A percentile compares a stretch with the other conserved stretches of the same genome.
Evolutionary conservation across 306 rosid species (phyloP).

Genomic region (Ziziphus jujuba): DNA sequence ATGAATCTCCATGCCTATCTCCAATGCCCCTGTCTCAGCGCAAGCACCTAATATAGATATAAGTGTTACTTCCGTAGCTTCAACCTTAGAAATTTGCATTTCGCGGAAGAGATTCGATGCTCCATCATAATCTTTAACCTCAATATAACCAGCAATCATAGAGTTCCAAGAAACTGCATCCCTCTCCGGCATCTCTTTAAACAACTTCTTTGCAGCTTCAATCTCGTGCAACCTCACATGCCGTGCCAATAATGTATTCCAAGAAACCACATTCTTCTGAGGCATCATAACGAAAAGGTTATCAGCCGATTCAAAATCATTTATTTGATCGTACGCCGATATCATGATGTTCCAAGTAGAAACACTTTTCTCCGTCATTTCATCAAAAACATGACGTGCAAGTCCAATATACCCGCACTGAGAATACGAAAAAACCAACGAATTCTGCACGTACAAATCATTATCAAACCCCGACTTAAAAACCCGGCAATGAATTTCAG

Average conservation of each 20-base stretch:
- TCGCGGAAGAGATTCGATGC: constrained; percentile 48
- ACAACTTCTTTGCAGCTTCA: constrained; percentile 55
- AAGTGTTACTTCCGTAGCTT: constrained; percentile 53
- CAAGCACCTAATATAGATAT: constrained; percentile 58
- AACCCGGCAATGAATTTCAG: constrained; percentile 54
- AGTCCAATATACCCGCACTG: constrained; percentile 38
- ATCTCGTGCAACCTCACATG: constrained; percentile 34
- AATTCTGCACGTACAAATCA: constrained; percentile 43
- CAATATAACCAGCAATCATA: constrained; percentile 56
- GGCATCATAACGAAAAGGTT: constrained; percentile 53
- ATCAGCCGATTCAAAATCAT: constrained; percentile 49
- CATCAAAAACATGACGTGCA: constrained; percentile 55
- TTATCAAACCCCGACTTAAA: constrained; percentile 47
- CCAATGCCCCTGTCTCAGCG: constrained; percentile 54
- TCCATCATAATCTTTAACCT: constrained; percentile 40
- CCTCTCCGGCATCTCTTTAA: constrained; percentile 50
- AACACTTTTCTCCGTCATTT: constrained; percentile 45
- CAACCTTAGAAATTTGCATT: constrained; percentile 44
- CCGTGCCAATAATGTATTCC: constrained; percentile 59
- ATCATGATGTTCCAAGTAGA: constrained; percentile 74
- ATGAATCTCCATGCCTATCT: constrained; percentile 48
- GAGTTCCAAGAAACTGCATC: constrained; percentile 68
- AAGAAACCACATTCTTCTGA: constrained; percentile 53
- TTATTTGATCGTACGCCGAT: constrained; percentile 45
- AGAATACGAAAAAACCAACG: constrained; percentile 52